These are phyloP conservation scores for Porcisia deanei DNA, from an alignment of 208 protist species.

Conservation along the genomic window DNA sequence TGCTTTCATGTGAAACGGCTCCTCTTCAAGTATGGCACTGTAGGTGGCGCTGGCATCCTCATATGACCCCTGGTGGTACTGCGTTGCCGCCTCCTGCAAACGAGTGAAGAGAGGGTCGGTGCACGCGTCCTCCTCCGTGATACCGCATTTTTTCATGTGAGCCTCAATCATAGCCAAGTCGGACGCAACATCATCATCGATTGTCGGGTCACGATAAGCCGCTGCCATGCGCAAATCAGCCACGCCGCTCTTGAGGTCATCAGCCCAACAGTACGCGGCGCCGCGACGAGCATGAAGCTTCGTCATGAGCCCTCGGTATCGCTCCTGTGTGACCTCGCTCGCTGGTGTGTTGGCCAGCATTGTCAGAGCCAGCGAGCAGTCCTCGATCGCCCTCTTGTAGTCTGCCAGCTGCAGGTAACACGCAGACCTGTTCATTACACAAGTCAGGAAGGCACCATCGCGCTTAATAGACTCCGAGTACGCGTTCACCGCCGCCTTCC, in stretches of 20 bases:
- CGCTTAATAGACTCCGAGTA: slow-evolving; percentile 94
- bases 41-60: slow-evolving; percentile 59
- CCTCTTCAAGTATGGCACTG: slow-evolving; percentile 50
- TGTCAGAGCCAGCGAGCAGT: slow-evolving; percentile 87
- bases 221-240: slow-evolving; percentile 84
- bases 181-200: slow-evolving; percentile 53
- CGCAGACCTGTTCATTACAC: slow-evolving; percentile 88
- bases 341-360: slow-evolving; percentile 91
- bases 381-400: slow-evolving; percentile 81
- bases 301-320: slow-evolving; percentile 88
- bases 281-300: slow-evolving; percentile 83
- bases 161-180: slow-evolving; percentile 66
- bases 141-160: slow-evolving; percentile 29
- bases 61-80: slow-evolving; percentile 74
- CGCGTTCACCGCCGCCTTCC: slow-evolving; percentile 76
- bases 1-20: slow-evolving; percentile 57
- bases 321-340: slow-evolving; percentile 88
- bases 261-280: slow-evolving; percentile 83
- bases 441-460: slow-evolving; percentile 90
- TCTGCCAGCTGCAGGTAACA: slow-evolving; percentile 83
- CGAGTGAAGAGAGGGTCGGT: slow-evolving; percentile 32
- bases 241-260: slow-evolving; percentile 57
- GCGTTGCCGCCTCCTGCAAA: slow-evolving; percentile 65
- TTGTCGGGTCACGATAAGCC: slow-evolving; percentile 70
- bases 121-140: slow-evolving; percentile 14